Conservation (phyloP, 129 eudicot species). For the Mikania micrantha region DNA sequence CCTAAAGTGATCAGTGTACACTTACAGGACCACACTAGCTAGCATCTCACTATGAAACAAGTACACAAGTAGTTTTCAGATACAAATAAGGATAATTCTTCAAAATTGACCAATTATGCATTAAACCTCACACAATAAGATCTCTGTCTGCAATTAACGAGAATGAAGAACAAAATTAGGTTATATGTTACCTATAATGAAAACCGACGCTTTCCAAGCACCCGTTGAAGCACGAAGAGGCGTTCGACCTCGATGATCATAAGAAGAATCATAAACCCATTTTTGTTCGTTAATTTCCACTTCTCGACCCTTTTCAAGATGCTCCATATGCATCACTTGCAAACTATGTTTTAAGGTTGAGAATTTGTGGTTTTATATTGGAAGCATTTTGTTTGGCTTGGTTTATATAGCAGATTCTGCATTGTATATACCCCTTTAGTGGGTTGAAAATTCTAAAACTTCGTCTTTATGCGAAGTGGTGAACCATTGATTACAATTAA, state of each 20-base stretch:
- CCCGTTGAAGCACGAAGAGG: conserved; percentile 81
- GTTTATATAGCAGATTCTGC: conserved; percentile 47
- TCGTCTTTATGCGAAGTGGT: not conserved
- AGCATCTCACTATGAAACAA: no score
- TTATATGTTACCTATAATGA: conserved; percentile 54
- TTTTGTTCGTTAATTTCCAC: conserved; percentile 42
- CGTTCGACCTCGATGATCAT: conserved; percentile 62
- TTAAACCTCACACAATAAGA: not conserved
- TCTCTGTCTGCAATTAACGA: not conserved
- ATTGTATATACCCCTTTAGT: conserved; percentile 13
- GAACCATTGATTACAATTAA: not conserved
- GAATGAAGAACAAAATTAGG: not conserved
- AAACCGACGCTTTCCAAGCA: conserved; percentile 77
- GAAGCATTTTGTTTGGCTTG: conserved; percentile 35
- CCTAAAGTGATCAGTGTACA: no score
- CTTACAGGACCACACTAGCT: no score
- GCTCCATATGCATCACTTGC: conserved; percentile 36
- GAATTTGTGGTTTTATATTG: conserved; percentile 23
- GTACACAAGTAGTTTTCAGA: not conserved
- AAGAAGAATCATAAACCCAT: conserved; percentile 76
- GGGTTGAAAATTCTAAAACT: conserved; percentile 14
- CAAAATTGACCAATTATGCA: not conserved
- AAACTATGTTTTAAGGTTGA: conserved; percentile 5
- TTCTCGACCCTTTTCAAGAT: conserved; percentile 36
- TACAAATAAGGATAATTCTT: not conserved